Evolutionary conservation across 345 rosid genomes (phyloP).

Genomic region (Brassica cretica): DNA sequence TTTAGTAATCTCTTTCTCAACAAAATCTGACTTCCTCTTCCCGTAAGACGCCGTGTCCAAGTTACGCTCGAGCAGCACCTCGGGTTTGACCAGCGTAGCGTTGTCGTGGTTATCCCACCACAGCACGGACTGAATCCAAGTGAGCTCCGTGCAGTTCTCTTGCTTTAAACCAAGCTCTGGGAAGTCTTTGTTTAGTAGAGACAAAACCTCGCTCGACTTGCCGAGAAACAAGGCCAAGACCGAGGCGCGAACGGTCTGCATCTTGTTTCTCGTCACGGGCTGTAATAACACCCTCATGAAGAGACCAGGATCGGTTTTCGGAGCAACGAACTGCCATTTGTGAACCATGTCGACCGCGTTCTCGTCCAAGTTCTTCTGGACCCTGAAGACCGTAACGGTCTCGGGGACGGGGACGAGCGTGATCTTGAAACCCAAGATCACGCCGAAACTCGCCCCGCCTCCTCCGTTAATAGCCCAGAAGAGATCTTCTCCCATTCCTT

Average conservation of each 20-base stretch:
- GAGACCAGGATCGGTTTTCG: conserved; percentile 48
- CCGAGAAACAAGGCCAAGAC: conserved; percentile 49
- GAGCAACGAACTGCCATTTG: conserved; percentile 62
- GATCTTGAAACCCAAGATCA: background rate
- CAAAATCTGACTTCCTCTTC: conserved; percentile 70
- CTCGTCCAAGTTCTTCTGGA: conserved; percentile 37
- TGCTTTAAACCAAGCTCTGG: conserved; percentile 55
- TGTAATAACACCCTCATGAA: conserved; percentile 72
- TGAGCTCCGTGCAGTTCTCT: conserved; percentile 48
- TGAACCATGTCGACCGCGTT: conserved; percentile 44
- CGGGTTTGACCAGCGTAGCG: conserved; percentile 38
- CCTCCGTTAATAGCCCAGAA: background rate
- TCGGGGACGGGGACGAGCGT: conserved; percentile 53
- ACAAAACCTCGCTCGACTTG: conserved; percentile 31
- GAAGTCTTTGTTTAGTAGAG: conserved; percentile 41
- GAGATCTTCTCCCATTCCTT: background rate
- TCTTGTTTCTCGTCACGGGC: conserved; percentile 42
- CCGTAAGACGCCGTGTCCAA: conserved; percentile 32
- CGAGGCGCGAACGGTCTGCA: conserved; percentile 43
- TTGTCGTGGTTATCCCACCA: conserved; percentile 49
- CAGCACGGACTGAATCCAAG: conserved; percentile 61
- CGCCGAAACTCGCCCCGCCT: background rate
- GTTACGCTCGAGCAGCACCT: conserved; percentile 45
- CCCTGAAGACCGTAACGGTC: conserved; percentile 54
- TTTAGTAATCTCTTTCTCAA: conserved; percentile 47